phyloP scores from a whole-genome alignment of 768 basidiomycete genomes.

The Suillus hirtellus region DNA sequence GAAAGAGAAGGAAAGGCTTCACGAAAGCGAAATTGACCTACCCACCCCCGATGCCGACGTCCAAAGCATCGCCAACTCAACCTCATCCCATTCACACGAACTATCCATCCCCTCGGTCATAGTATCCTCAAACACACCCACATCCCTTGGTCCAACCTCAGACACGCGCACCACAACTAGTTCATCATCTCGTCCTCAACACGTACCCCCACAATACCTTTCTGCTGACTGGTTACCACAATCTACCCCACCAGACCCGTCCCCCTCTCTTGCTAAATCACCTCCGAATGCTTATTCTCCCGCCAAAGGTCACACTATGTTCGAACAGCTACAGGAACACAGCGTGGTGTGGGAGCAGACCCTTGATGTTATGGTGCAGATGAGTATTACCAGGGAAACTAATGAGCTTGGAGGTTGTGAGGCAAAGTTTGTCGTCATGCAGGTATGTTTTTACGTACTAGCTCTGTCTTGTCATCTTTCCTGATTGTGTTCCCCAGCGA shows the following conservation, averaged over 20 bases:
- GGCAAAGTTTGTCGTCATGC: constrained; percentile 66
- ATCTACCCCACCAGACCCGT: background rate
- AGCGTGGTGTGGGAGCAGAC: constrained; percentile 61
- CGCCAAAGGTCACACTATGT: constrained; percentile 62
- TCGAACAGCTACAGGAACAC: constrained; percentile 62
- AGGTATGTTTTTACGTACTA: constrained; percentile 32
- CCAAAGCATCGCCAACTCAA: constrained; percentile 30
- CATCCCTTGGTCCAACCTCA: constrained; percentile 6
- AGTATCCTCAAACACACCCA: constrained; percentile 25
- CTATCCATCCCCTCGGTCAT: constrained; percentile 28
- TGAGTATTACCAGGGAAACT: constrained; percentile 57
- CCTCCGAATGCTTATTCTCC: constrained; percentile 30
- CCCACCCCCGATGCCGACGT: constrained; percentile 27
- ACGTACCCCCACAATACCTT: constrained; percentile 22
- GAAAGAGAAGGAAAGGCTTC: constrained; percentile 11
- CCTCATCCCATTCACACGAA: constrained; percentile 23
- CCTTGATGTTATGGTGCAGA: constrained; percentile 57
- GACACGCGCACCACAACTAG: constrained; percentile 21
- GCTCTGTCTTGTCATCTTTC: background rate
- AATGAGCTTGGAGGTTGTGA: constrained; percentile 51
- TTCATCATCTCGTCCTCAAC: constrained; percentile 18
- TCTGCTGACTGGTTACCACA: constrained; percentile 30
- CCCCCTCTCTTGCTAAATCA: constrained; percentile 11
- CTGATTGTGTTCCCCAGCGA: constrained; percentile 39
- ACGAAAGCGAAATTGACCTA: constrained; percentile 18